Conservation (phyloP, 768 basidiomycete genomes). For the Mycena rebaudengoi region DNA sequence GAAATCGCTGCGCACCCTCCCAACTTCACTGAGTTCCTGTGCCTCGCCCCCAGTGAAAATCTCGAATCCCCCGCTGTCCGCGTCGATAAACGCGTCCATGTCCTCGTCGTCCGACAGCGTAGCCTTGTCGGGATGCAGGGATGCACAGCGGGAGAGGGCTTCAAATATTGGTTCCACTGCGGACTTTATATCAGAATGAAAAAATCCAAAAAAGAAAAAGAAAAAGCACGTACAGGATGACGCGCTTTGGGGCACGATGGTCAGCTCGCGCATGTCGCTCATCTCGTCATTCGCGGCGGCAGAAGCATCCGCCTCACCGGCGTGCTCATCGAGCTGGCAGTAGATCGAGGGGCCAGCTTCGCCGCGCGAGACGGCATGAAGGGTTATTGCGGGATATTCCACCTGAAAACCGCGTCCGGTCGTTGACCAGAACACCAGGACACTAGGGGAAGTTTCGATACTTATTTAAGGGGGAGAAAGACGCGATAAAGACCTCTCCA, state of each 20-base stretch:
- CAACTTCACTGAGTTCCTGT: slow-evolving; percentile 85
- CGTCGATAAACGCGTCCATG: slow-evolving; percentile 62
- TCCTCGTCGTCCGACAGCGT: slow-evolving; percentile 60
- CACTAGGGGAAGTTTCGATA: slow-evolving; percentile 53
- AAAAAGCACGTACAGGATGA: slow-evolving; percentile 61
- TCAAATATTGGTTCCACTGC: slow-evolving; percentile 88
- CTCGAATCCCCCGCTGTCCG: slow-evolving; percentile 57
- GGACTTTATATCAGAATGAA: background rate
- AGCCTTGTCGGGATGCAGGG: slow-evolving; percentile 81
- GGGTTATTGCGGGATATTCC: slow-evolving; percentile 87
- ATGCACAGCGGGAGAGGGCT: slow-evolving; percentile 84
- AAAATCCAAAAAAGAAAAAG: background rate
- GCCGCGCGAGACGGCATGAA: slow-evolving; percentile 90
- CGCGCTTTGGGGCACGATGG: slow-evolving; percentile 70
- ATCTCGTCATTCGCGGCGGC: slow-evolving; percentile 45
- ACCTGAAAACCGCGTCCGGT: slow-evolving; percentile 82
- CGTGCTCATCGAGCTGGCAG: slow-evolving; percentile 88
- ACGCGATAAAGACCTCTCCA: slow-evolving; percentile 73
- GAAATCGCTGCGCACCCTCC: slow-evolving; percentile 94
- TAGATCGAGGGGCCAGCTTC: slow-evolving; percentile 79
- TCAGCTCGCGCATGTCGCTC: slow-evolving; percentile 79
- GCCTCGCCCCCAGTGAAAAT: slow-evolving; percentile 64
- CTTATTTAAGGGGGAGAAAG: slow-evolving; percentile 5
- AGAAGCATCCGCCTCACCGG: slow-evolving; percentile 41
- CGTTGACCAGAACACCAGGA: slow-evolving; percentile 78